Conservation (phyloP, 1,284 basidiomycete species). For the Cutaneotrichosporon spelunceum region DNA sequence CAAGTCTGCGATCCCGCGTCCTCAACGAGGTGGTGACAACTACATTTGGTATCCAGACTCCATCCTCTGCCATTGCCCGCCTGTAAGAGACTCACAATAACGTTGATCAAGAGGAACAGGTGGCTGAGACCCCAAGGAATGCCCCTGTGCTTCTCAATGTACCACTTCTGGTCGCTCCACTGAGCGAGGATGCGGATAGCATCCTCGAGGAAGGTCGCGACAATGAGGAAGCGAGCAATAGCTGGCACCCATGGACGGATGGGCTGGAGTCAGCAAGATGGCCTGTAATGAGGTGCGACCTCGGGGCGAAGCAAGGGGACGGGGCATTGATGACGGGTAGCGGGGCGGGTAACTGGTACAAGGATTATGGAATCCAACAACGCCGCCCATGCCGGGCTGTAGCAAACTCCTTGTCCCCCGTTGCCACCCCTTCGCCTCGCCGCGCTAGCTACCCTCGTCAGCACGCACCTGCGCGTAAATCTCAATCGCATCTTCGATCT, state of each 20-base stretch:
- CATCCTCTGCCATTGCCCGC: no score
- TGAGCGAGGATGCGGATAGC: constrained; percentile 89
- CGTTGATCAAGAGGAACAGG: constrained; percentile 85
- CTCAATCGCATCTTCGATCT: constrained; percentile 89
- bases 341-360: background rate
- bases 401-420: no score
- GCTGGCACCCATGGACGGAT: constrained; percentile 91
- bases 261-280: constrained; percentile 53
- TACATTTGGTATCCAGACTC: background rate
- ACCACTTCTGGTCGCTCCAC: constrained; percentile 96
- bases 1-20: background rate
- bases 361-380: background rate
- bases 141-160: constrained; percentile 87
- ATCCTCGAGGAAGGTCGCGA: constrained; percentile 95
- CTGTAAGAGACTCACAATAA: constrained; percentile 65
- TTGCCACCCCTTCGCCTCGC: background rate
- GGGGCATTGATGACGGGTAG: background rate
- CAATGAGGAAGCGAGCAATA: constrained; percentile 93
- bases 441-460: background rate
- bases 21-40: background rate
- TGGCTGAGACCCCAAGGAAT: constrained; percentile 96
- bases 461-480: constrained; percentile 68
- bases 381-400: background rate
- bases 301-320: background rate
- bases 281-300: background rate